Conservation (phyloP, 768 basidiomycete species). For the Rhodotorula taiwanensis region DNA sequence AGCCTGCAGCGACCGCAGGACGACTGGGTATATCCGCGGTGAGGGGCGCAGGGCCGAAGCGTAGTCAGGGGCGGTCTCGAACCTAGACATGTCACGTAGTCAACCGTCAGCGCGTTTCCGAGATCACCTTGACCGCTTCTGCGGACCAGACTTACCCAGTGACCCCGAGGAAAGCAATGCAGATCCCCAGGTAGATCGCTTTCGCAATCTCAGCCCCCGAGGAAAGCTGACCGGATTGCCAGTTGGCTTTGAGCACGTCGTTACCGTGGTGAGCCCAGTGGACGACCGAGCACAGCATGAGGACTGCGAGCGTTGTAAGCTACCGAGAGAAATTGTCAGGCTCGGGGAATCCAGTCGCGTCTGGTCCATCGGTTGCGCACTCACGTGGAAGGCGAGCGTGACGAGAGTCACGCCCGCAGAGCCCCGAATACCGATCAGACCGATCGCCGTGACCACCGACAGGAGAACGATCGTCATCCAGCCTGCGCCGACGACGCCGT, state of each 20-base stretch:
- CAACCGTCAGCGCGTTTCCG: too few relatives aligned
- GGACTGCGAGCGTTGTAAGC: slow-evolving; percentile 55
- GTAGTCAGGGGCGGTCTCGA: slow-evolving; percentile 55
- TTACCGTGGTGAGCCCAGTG: slow-evolving; percentile 55
- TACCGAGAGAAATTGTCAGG: too few relatives aligned
- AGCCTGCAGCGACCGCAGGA: slow-evolving; percentile 60
- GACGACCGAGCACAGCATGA: slow-evolving; percentile 52
- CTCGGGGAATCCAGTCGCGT: too few relatives aligned
- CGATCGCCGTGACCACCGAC: slow-evolving; percentile 53
- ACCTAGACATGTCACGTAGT: slow-evolving; percentile 43
- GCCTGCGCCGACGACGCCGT: slow-evolving; percentile 55
- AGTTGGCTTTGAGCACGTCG: slow-evolving; percentile 53
- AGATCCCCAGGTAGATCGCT: slow-evolving; percentile 61
- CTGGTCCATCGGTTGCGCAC: too few relatives aligned
- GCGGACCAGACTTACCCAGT: slow-evolving; percentile 54
- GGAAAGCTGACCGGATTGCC: slow-evolving; percentile 48
- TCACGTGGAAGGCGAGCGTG: slow-evolving; percentile 58
- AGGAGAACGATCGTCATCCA: slow-evolving; percentile 56
- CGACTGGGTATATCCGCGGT: slow-evolving; percentile 53
- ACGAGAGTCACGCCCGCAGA: slow-evolving; percentile 57
- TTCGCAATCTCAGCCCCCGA: slow-evolving; percentile 45
- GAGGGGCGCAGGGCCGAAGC: slow-evolving; percentile 53
- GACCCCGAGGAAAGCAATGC: slow-evolving; percentile 63
- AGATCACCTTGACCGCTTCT: slow-evolving; percentile 30
- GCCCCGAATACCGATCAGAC: slow-evolving; percentile 58